Evolutionary conservation across 768 basidiomycete genomes (phyloP).

Genomic region (Ephemerocybe angulata): DNA sequence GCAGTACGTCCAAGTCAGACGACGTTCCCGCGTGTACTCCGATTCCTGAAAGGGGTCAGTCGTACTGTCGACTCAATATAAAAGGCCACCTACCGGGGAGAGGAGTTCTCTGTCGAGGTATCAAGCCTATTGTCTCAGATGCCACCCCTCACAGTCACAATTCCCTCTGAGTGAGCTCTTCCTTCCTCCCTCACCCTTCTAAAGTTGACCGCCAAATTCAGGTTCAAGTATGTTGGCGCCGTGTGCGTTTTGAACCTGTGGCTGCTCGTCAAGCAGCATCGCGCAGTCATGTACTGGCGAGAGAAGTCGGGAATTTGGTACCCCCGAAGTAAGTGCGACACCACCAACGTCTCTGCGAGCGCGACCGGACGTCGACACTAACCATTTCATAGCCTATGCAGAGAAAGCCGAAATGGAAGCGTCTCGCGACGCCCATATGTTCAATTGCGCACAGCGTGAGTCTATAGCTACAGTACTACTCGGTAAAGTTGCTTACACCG

Average conservation of each 20-base stretch:
- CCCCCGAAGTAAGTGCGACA: conserved; percentile 54
- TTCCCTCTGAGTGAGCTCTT: conserved; percentile 13
- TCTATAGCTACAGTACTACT: not conserved
- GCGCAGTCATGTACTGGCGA: conserved; percentile 40
- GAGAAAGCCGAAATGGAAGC: conserved; percentile 56
- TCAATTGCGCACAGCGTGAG: conserved; percentile 74
- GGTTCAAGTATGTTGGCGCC: conserved; percentile 54
- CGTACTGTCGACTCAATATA: too few species aligned
- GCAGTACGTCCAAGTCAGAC: too few species aligned
- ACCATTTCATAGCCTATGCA: conserved; percentile 53
- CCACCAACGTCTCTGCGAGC: too few species aligned
- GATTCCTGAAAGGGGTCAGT: too few species aligned
- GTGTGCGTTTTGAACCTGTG: conserved; percentile 51
- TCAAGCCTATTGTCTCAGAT: too few species aligned
- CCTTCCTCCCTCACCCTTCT: not conserved
- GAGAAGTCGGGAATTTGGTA: conserved; percentile 55
- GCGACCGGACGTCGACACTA: not conserved
- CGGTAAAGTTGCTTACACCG: not conserved
- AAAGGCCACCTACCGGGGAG: too few species aligned
- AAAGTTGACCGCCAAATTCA: too few species aligned
- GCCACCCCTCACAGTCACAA: conserved; percentile 8
- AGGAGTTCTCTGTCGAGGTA: too few species aligned
- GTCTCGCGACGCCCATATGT: conserved; percentile 48
- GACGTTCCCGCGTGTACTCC: too few species aligned
- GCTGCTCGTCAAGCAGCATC: conserved; percentile 48